Evolutionary conservation across 2,329 filamentous ascomycete genomes (phyloP), one percentile per base, ranked within the genome.

Genomic region (Colletotrichum horii): DNA sequence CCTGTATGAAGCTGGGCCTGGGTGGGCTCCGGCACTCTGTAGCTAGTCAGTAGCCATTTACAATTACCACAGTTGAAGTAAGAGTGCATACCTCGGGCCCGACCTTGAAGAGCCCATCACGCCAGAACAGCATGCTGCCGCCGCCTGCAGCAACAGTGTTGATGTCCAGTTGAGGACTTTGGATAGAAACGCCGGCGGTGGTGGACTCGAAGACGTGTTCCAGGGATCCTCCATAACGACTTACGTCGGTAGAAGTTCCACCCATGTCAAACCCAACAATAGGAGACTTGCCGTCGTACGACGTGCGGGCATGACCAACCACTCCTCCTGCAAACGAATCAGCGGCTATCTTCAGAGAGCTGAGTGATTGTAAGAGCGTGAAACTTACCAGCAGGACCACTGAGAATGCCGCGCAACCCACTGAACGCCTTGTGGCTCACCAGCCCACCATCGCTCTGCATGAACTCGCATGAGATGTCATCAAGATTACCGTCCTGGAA

Each of bases 261-360:
- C 85, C 85, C 83, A 85, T 96, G 78, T 96, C 94, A 79, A 96
- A 95, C 0, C 94, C 94, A 78, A 95, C 95, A 4, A 96, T 90
- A 0, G 94, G 93, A 0, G 87, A 92, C 78, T 90, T 91, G 36
- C 92, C 93, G 74, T 95, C 93, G 82, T 93, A 95, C 2, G 91
- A 94, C 0, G 94, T 95, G 19, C 93, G 86, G 3, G 94, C 93
- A 82, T 95, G 94, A 5, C 94, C 94, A 1, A 95, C 93, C 0
- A 95, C 94, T 60, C 94, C 94, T 8, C 58, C 58, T 62, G n/a
- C 0, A n/a, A 19, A 12, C 6, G 32, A 14, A 14, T n/a, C n/a
- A 28, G 56, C 15, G 24, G 8, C 11, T 60, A 4, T 6, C n/a
- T 12, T 2, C 8, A 16, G 19, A 19, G 56, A n/a, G 9, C 19